Conservation (phyloP, 441 rosid species). For the Melastoma candidum region DNA sequence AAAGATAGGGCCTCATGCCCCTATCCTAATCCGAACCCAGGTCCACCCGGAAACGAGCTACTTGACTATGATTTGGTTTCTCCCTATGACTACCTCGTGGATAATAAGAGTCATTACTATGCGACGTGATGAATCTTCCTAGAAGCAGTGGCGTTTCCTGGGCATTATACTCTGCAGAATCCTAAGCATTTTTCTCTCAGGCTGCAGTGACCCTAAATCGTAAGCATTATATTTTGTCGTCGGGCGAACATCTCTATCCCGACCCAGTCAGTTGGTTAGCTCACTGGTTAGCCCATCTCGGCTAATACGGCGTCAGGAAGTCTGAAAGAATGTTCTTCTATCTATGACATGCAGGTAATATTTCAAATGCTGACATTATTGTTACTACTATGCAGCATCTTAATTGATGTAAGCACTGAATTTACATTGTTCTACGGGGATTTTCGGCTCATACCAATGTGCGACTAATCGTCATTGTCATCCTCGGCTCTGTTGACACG, state of each 20-base stretch:
- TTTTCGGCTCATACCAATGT: not conserved
- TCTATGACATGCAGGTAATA: not conserved
- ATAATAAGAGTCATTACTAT: conserved; percentile 52
- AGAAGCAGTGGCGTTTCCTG: conserved; percentile 15
- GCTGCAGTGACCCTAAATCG: conserved; percentile 19
- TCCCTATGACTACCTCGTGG: conserved; percentile 60
- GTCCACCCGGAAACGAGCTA: conserved; percentile 38
- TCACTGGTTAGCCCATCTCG: too few species aligned
- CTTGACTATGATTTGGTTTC: conserved; percentile 48
- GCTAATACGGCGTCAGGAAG: too few species aligned
- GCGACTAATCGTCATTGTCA: conserved; percentile 19
- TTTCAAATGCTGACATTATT: not conserved
- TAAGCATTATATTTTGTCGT: conserved; percentile 11
- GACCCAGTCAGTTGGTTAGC: not conserved
- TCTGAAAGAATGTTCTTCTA: too few species aligned
- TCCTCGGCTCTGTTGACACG: conserved; percentile 67
- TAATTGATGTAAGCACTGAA: not conserved
- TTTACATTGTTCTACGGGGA: not conserved
- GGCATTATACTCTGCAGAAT: conserved; percentile 10
- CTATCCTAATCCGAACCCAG: conserved; percentile 36
- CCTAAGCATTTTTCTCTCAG: conserved; percentile 15
- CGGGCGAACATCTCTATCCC: not conserved
- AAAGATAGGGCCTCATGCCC: conserved; percentile 37
- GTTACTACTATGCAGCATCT: not conserved
- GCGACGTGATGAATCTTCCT: conserved; percentile 17